Conservation (phyloP, 1,139 yeast species). For the Hyphopichia burtonii region DNA sequence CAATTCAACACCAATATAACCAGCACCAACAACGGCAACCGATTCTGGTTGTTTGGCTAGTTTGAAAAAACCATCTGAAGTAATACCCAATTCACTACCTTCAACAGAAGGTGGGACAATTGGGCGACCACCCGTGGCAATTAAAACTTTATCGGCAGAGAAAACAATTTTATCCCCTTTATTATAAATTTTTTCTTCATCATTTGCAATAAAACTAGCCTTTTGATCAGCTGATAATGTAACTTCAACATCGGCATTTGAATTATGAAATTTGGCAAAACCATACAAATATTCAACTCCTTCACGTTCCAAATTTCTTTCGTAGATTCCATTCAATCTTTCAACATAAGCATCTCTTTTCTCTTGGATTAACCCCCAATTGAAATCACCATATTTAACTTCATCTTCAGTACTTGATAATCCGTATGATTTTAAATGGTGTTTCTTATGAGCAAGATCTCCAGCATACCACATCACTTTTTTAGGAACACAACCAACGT, state of each 20-base stretch:
- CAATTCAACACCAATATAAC: slow-evolving; percentile 93
- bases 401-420: slow-evolving; percentile 57
- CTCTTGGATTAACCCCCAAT: slow-evolving; percentile 77
- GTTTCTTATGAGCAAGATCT: slow-evolving; percentile 74
- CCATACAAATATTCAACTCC: slow-evolving; percentile 88
- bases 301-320: slow-evolving; percentile 79
- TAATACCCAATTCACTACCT: slow-evolving; percentile 81
- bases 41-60: slow-evolving; percentile 79
- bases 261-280: slow-evolving; percentile 70
- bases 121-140: slow-evolving; percentile 94
- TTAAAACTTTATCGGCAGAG: slow-evolving; percentile 78
- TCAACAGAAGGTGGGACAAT: slow-evolving; percentile 66
- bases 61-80: slow-evolving; percentile 89
- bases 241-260: slow-evolving; percentile 77
- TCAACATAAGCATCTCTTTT: slow-evolving; percentile 90
- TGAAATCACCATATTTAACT: slow-evolving; percentile 56
- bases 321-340: slow-evolving; percentile 91
- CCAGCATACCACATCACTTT: slow-evolving; percentile 98
- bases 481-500: slow-evolving; percentile 98
- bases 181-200: slow-evolving; percentile 21
- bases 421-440: slow-evolving; percentile 80
- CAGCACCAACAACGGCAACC: slow-evolving; percentile 96
- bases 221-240: slow-evolving; percentile 45
- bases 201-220: slow-evolving; percentile 26
- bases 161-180: slow-evolving; percentile 58